These are phyloP conservation scores for Curvularia lunata DNA, from an alignment of 2,329 filamentous ascomycete species.

Conservation along the genomic window DNA sequence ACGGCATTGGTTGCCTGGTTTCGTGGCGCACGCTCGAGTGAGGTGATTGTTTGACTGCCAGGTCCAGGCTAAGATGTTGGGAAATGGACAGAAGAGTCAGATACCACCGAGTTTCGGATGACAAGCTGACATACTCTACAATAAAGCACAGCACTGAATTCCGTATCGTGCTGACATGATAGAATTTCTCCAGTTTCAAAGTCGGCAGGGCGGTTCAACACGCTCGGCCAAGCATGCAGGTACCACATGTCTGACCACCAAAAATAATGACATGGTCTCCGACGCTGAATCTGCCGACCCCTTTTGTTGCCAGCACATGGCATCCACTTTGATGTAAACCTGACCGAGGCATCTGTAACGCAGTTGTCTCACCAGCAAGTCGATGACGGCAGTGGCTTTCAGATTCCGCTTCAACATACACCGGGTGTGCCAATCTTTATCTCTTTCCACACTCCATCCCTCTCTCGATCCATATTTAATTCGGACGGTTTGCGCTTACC, in stretches of 20 bases:
- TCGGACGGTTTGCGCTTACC: constrained; percentile 6
- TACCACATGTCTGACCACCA: not conserved
- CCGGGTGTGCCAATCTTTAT: constrained; percentile 20
- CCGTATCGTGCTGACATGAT: not conserved
- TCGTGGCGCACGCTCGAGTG: not conserved
- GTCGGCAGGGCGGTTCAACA: not conserved
- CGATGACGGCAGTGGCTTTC: constrained; percentile 6
- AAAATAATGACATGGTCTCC: not conserved
- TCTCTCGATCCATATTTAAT: constrained; percentile 7
- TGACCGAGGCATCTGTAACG: not conserved
- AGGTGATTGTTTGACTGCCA: not conserved
- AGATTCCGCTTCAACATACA: not conserved
- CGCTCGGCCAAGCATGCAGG: constrained; percentile 1
- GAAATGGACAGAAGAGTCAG: not conserved
- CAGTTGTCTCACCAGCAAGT: constrained; percentile 2
- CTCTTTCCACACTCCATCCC: not conserved
- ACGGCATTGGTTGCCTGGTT: not conserved
- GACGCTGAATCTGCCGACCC: not conserved
- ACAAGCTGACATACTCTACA: not conserved
- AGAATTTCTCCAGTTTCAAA: not conserved
- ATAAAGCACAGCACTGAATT: not conserved
- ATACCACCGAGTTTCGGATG: not conserved
- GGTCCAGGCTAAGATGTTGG: not conserved
- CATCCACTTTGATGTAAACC: not conserved
- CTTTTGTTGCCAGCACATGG: not conserved